Evolutionary conservation across 139 green algal species (phyloP).

Genomic region (Astrephomene gubernaculifera): DNA sequence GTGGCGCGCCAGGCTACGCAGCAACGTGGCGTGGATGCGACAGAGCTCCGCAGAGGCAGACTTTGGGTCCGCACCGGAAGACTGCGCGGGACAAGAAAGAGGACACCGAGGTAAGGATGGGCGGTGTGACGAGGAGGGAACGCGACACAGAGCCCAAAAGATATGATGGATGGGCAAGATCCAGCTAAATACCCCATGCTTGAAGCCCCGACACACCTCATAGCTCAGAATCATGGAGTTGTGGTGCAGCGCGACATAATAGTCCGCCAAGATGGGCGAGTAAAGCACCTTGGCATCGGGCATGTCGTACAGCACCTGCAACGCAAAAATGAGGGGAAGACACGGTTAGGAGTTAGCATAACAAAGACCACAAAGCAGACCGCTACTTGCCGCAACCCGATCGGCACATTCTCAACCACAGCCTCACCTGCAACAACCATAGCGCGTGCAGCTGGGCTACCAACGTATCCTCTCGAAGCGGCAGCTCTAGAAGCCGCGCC

Average conservation of each 20-base stretch:
- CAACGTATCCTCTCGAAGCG: conserved; percentile 27
- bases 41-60: conserved; percentile 44
- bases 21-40: conserved; percentile 35
- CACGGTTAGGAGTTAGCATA: no score
- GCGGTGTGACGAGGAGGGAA: no score
- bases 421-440: conserved; percentile 41
- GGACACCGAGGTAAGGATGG: no score
- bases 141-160: no score
- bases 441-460: conserved; percentile 39
- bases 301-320: conserved; percentile 48
- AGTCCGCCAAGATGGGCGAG: conserved; percentile 32
- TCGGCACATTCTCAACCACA: no score
- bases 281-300: conserved; percentile 23
- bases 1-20: conserved; percentile 35
- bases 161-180: no score
- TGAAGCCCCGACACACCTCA: conserved; percentile 27
- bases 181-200: no score
- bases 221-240: conserved; percentile 4
- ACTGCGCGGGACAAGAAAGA: no score
- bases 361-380: no score
- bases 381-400: no score
- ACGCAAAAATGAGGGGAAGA: no score
- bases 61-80: conserved; percentile 26
- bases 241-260: conserved; percentile 55
- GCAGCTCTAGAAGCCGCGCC: conserved; percentile 33